Base-by-base conservation (phyloP, 441 rosid species). In the Corymbia citriodora region DNA sequence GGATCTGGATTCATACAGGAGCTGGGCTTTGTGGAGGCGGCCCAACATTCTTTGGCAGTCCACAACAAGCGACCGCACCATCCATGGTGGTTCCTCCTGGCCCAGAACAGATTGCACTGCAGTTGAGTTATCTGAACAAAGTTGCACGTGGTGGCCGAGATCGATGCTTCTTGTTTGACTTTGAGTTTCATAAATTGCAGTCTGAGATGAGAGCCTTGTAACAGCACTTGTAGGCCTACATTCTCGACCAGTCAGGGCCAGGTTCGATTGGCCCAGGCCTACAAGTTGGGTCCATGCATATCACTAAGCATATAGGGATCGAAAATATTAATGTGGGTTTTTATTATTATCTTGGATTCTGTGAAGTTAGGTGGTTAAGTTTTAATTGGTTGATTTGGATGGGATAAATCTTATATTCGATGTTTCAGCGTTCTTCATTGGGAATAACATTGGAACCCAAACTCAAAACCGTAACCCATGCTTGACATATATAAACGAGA, bases 371-470 rank as follows among this genome's bases (percentile, higher is more conserved):
- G 74, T 68, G 21, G 74, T 31, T 31, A 68, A 31, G 74, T 15
- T 27, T 25, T 59, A 59, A 59, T 13, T 5, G 31, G 10, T 65
- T 65, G 40, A 61, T 65, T 65, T 15, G 74, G 15, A 65, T 13
- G 21, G 3, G 6, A 2, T 65, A 16, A 0, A 65, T 15, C 19
- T 15, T 15, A 65, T 7, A 15, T n/a, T 15, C 19, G 0, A 15
- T 57, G n/a, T n/a, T n/a, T 6, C n/a, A n/a, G 18, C 19, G 0
- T n/a, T 12, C 16, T n/a, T 65, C 6, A 27, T 65, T n/a, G 1
- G 5, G 19, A 65, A 7, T 7, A 13, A 65, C 5, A 7, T 65
- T 15, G 5, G 36, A n/a, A 65, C 33, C 19, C 10, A 65, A 65
- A n/a, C 72, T 29, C 8, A 5, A 25, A 14, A 57, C 55, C 55